Conservation (phyloP, 768 basidiomycete genomes). For the Termitomyces sp. region DNA sequence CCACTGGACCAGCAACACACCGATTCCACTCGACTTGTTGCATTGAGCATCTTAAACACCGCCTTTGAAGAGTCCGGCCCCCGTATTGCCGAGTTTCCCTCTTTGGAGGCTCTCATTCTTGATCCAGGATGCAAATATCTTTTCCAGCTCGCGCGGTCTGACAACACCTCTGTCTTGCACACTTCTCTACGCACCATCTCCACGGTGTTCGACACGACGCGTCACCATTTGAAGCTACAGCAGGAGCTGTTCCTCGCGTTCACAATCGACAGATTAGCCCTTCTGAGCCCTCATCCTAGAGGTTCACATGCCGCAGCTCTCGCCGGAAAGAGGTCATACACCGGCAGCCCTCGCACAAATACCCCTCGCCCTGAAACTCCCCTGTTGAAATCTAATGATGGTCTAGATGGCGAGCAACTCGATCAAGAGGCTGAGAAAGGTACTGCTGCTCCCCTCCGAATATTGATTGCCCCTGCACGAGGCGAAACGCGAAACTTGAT, state of each 20-base stretch:
- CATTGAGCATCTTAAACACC: conserved; percentile 81
- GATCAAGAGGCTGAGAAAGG: conserved; percentile 43
- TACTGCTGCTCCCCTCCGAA: conserved; percentile 44
- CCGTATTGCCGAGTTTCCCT: conserved; percentile 71
- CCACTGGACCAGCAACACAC: conserved; percentile 94
- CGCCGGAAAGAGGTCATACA: conserved; percentile 23
- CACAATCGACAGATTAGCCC: conserved; percentile 84
- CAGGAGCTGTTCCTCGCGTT: conserved; percentile 94
- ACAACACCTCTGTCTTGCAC: conserved; percentile 75
- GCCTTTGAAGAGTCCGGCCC: conserved; percentile 83
- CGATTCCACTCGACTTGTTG: conserved; percentile 88
- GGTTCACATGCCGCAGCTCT: conserved; percentile 16
- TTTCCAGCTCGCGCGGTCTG: conserved; percentile 93
- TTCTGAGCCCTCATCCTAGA: conserved; percentile 32
- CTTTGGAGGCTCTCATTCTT: conserved; percentile 68
- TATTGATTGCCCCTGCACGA: conserved; percentile 68
- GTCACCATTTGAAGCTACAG: conserved; percentile 83
- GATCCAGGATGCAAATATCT: conserved; percentile 95
- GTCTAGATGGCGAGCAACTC: conserved; percentile 23
- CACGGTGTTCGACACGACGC: conserved; percentile 85
- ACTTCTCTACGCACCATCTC: conserved; percentile 80
- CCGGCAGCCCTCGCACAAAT: conserved; percentile 22
- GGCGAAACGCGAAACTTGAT: conserved; percentile 88
- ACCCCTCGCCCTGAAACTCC: conserved; percentile 56
- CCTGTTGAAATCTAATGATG: conserved; percentile 33